Percentiles rank a stretch among this genome's conserved stretches.
Conservation (phyloP, 2,329 filamentous ascomycete genomes). For the Fusarium anguioides region DNA sequence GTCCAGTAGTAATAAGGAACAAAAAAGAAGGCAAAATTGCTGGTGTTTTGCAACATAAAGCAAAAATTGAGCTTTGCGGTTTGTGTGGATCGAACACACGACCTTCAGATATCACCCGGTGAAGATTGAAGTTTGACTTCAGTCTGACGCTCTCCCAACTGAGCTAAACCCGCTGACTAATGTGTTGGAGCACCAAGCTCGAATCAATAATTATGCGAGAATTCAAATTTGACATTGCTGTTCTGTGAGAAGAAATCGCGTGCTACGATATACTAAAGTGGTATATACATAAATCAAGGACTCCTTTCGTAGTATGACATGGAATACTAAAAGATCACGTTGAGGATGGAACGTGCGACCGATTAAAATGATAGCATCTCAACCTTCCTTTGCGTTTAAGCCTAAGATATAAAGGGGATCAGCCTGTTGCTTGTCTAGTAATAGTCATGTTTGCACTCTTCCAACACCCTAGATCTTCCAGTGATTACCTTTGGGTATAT, state of each 20-base stretch:
- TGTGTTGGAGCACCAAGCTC: accelerated
- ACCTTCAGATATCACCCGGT: slow-evolving; percentile 26
- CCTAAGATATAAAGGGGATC: neutral
- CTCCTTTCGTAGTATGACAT: no score
- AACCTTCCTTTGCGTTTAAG: neutral
- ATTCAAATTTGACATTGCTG: no score
- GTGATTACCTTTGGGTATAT: slow-evolving; percentile 29
- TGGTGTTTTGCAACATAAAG: no score
- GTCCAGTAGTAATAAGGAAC: no score
- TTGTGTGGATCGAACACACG: slow-evolving; percentile 32
- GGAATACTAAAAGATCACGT: neutral
- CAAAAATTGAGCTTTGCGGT: slow-evolving; percentile 5
- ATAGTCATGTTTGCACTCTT: neutral
- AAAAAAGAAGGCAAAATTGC: no score
- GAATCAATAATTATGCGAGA: no score
- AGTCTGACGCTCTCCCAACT: slow-evolving; percentile 32
- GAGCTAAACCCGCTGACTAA: slow-evolving; percentile 32
- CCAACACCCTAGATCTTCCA: no score
- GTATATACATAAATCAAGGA: no score
- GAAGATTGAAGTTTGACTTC: slow-evolving; percentile 28
- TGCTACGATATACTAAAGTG: no score
- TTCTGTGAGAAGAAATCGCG: no score
- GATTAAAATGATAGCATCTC: neutral
- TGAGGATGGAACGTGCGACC: neutral
- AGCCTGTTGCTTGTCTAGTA: neutral